A percentile compares a stretch with the other conserved stretches of the same genome.
These are phyloP conservation scores for Diaporthe vaccinii DNA, from an alignment of 2,329 filamentous ascomycete genomes.

Conservation along the genomic window DNA sequence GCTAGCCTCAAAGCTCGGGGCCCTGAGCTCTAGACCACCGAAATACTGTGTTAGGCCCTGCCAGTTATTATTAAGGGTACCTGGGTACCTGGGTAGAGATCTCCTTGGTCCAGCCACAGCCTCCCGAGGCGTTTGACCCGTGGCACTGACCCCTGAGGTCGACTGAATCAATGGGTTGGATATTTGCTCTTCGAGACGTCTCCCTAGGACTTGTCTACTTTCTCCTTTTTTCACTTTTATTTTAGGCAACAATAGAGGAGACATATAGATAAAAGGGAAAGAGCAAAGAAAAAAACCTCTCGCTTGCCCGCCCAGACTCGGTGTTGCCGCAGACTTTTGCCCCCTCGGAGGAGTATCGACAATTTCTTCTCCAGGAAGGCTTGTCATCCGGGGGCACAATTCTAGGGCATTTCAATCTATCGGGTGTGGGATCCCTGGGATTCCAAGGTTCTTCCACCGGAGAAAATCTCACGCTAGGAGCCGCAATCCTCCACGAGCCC, in stretches of 20 bases:
- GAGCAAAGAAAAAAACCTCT: background rate
- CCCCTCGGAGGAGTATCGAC: background rate
- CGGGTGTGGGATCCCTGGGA: constrained; percentile 5
- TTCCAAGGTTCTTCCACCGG: constrained; percentile 1
- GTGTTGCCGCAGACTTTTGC: constrained; percentile 24
- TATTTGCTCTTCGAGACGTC: background rate
- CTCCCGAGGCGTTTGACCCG: constrained; percentile 17
- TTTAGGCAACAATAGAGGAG: constrained; percentile 6
- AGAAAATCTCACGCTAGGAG: constrained; percentile 32
- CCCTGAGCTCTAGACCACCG: constrained; percentile 20
- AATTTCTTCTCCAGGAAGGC: constrained; percentile 23
- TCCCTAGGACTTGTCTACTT: too few species aligned
- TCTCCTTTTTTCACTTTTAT: constrained; percentile 6
- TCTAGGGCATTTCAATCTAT: constrained; percentile 23
- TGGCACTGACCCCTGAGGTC: constrained; percentile 1
- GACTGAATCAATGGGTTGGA: background rate
- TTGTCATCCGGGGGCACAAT: background rate
- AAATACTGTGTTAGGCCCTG: background rate
- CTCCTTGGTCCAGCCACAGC: background rate
- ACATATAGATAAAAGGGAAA: background rate
- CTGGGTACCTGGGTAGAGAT: background rate
- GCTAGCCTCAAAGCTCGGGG: background rate
- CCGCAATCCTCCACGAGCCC: constrained; percentile 9
- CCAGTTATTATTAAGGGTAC: background rate
- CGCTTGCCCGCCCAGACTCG: constrained; percentile 7